Evolutionary conservation across 2,329 filamentous ascomycete genomes (phyloP), one percentile per base, ranked within the genome.

Genomic region (Aspergillus texensis): DNA sequence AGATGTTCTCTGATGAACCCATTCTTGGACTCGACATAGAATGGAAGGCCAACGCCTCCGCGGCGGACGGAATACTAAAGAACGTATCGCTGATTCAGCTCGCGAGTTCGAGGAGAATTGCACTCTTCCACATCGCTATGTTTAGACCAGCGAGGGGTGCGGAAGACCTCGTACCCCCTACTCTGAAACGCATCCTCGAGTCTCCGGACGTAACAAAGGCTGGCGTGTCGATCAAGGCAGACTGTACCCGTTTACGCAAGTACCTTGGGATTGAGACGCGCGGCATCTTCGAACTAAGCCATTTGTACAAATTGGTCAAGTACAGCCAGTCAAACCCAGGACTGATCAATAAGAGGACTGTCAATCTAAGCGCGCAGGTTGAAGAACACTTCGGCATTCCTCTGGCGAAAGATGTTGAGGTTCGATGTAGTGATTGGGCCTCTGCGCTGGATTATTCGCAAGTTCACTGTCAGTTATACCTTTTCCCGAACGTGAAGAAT

Each of bases 21-120:
- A 78, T 96, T 2, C 75, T 97, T n/a, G 94, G 94, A 0, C 93
- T 97, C 65, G 94, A 97, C 72, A 84, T 97, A 65, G 94, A 97
- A 79, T 97, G 94, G 94, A 83, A 87, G 58, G 67, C 81, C 1
- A 80, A 84, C 6, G 83, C 87, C 0, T 79, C 73, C 6, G 81
- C 75, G 24, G 70, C 67, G 9, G 75, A 83, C 2, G 81, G 83
- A 3, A 78, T 88, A 4, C 89, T 91, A 67, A 82, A 85, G 58
- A 92, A 93, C 65, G 86, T 96, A 8, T 94, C 91, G 0, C 78
- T 97, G 43, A 89, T 97, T 50, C 94, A 97, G 76, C 77, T 97
- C 26, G 92, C 94, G 1, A 91, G 88, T 64, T 86, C 91, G 50
- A 87, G 89, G 65, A 89, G 88, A 16, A 89, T 97, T 56, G 92